These are phyloP conservation scores for Cyclocybe aegerita DNA, from an alignment of 768 basidiomycete species.

Conservation along the genomic window DNA sequence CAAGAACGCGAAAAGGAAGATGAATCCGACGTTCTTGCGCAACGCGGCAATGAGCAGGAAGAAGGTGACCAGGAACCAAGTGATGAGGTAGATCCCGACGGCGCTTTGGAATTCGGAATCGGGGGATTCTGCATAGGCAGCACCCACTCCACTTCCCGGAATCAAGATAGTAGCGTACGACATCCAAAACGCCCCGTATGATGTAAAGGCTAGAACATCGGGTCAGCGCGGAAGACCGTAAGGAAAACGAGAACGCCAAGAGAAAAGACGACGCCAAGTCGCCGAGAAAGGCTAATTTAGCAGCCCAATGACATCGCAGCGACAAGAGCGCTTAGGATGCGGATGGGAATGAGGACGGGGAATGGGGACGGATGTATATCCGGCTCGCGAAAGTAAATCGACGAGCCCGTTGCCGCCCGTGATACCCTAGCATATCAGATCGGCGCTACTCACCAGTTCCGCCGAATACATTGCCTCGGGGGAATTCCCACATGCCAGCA, in stretches of 20 bases:
- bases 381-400: neutral
- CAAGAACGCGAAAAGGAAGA: slow-evolving; percentile 35
- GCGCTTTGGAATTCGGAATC: slow-evolving; percentile 45
- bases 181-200: slow-evolving; percentile 89
- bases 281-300: too few relatives aligned
- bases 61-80: slow-evolving; percentile 75
- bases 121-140: slow-evolving; percentile 42
- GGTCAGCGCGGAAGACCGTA: neutral
- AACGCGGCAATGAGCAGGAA: slow-evolving; percentile 48
- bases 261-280: neutral
- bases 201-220: slow-evolving; percentile 60
- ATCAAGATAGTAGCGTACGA: slow-evolving; percentile 75
- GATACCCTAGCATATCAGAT: neutral
- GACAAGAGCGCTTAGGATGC: too few relatives aligned
- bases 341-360: too few relatives aligned
- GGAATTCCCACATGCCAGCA: slow-evolving; percentile 90
- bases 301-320: too few relatives aligned
- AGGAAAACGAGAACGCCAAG: neutral
- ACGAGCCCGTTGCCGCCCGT: neutral
- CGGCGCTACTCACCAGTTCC: slow-evolving; percentile 60
- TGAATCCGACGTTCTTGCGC: slow-evolving; percentile 39
- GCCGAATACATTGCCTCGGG: slow-evolving; percentile 67
- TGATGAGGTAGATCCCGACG: slow-evolving; percentile 70
- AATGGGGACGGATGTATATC: neutral
- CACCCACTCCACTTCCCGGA: slow-evolving; percentile 61